Conservation (phyloP, 129 eudicot genomes). For the Tagetes patula region DNA sequence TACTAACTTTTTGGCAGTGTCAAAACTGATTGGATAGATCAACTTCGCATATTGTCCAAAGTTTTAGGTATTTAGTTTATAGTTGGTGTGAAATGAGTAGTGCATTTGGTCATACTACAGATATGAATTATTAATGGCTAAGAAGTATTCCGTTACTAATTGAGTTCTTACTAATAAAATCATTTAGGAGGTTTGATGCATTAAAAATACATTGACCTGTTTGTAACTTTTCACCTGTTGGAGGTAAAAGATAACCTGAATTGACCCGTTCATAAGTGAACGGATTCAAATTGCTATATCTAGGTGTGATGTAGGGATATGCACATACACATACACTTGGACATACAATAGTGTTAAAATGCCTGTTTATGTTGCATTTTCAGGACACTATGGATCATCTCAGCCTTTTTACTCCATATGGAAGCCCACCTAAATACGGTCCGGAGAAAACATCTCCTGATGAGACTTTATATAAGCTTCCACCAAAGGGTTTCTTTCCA, state of each 20-base stretch:
- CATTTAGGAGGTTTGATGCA: neutral
- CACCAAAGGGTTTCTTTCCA: slow-evolving; percentile 48
- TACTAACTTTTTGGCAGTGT: neutral
- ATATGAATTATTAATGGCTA: too few relatives aligned
- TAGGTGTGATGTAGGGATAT: neutral
- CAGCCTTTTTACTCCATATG: slow-evolving; percentile 69
- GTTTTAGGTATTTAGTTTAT: neutral
- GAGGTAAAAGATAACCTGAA: neutral
- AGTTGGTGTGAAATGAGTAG: neutral
- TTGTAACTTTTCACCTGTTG: neutral
- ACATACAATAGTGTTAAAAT: slow-evolving; percentile 18
- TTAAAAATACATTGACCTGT: neutral
- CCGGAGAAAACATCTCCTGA: slow-evolving; percentile 79
- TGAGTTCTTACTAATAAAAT: neutral
- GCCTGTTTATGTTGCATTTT: slow-evolving; percentile 21
- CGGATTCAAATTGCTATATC: neutral
- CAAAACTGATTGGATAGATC: neutral
- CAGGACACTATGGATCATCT: slow-evolving; percentile 84
- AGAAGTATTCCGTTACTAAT: neutral
- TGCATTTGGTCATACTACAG: too few relatives aligned
- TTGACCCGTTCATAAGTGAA: neutral
- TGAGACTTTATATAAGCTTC: slow-evolving; percentile 49
- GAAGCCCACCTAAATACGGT: slow-evolving; percentile 49
- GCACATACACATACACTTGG: slow-evolving; percentile 1
- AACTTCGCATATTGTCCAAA: neutral